Conservation (phyloP, 345 rosid species). For the Gossypium herbaceum region DNA sequence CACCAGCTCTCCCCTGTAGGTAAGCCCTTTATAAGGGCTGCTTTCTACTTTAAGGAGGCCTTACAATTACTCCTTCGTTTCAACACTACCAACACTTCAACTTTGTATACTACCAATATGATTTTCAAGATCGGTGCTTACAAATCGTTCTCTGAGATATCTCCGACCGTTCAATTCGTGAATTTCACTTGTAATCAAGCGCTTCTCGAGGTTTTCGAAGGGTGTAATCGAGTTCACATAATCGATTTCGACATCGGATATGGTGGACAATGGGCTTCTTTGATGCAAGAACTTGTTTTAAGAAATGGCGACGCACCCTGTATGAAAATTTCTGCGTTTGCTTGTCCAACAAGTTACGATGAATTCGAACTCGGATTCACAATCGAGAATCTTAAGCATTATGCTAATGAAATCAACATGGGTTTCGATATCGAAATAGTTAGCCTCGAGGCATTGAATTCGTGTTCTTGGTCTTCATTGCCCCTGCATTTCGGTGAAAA, state of each 20-base stretch:
- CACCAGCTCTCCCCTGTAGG: constrained; percentile 86
- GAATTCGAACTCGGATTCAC: constrained; percentile 66
- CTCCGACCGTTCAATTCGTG: constrained; percentile 78
- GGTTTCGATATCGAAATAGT: constrained; percentile 62
- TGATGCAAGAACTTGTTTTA: constrained; percentile 83
- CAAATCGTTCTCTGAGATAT: constrained; percentile 77
- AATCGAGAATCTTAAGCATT: constrained; percentile 59
- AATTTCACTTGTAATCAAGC: constrained; percentile 90
- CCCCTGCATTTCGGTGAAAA: constrained; percentile 27
- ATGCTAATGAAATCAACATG: constrained; percentile 70
- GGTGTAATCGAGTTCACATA: constrained; percentile 62
- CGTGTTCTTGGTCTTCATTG: constrained; percentile 39
- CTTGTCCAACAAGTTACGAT: constrained; percentile 51
- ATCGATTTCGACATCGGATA: constrained; percentile 82
- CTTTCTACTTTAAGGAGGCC: constrained; percentile 75
- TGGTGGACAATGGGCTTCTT: constrained; percentile 93
- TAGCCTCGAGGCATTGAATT: constrained; percentile 48
- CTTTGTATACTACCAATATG: constrained; percentile 42
- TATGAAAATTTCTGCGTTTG: constrained; percentile 65
- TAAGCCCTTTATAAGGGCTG: constrained; percentile 78
- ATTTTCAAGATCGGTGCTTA: constrained; percentile 80
- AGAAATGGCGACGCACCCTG: constrained; percentile 50
- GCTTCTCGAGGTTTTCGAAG: constrained; percentile 61
- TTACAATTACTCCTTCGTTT: constrained; percentile 50
- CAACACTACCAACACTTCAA: constrained; percentile 16